Conservation (phyloP, 1,139 yeast species). For the Lodderomyces jiufengensis region DNA sequence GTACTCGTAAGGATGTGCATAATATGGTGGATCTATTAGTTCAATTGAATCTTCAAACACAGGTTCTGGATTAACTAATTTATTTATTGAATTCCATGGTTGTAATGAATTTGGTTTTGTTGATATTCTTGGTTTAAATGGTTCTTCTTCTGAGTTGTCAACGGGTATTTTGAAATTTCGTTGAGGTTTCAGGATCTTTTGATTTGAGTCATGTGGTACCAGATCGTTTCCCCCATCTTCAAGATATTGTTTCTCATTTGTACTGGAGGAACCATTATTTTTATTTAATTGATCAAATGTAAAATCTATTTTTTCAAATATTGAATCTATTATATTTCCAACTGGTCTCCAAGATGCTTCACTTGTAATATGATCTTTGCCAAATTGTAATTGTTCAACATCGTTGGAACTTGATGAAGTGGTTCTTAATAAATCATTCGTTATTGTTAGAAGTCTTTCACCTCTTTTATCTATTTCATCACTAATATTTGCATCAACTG, state of each 20-base stretch:
- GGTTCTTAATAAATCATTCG: conserved; percentile 47
- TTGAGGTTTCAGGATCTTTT: conserved; percentile 70
- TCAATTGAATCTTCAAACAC: conserved; percentile 32
- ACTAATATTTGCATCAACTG: conserved; percentile 56
- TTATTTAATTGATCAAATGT: conserved; percentile 45
- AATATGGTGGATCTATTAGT: conserved; percentile 52
- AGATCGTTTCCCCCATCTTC: conserved; percentile 13
- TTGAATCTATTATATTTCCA: conserved; percentile 59
- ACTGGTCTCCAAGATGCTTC: conserved; percentile 58
- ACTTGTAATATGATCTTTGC: conserved; percentile 32
- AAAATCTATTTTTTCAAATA: conserved; percentile 70
- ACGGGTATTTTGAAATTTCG: conserved; percentile 50
- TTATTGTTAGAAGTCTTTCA: conserved; percentile 43
- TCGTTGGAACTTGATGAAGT: conserved; percentile 23
- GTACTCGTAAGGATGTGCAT: conserved; percentile 74
- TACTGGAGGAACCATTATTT: no score
- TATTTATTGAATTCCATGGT: conserved; percentile 44
- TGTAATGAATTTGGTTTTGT: conserved; percentile 68
- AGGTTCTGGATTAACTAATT: conserved; percentile 28
- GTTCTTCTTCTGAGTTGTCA: conserved; percentile 65
- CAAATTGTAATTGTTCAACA: conserved; percentile 23
- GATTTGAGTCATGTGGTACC: conserved; percentile 20
- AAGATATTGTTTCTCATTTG: conserved; percentile 13
- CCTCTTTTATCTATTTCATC: conserved; percentile 42
- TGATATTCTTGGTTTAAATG: conserved; percentile 72